Base-by-base conservation (phyloP, 139 green algal genomes). In the Astrephomene gubernaculifera region DNA sequence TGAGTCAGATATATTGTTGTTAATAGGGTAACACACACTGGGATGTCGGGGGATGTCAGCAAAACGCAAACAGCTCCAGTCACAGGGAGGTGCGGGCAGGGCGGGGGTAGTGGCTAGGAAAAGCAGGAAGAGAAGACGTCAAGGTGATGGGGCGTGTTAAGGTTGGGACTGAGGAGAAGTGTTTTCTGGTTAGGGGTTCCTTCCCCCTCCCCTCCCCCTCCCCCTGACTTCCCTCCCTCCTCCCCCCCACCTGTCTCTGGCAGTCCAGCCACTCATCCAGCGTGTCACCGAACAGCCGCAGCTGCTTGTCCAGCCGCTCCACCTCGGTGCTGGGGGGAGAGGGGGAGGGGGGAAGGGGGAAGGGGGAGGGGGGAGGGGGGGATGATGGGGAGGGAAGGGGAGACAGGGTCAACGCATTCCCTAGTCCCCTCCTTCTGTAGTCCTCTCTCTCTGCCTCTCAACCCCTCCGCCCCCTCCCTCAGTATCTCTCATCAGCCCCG, bases 221-320 rank as follows among this genome's bases (percentile, higher is more conserved):
- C 49, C 57, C 57, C 22, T 22, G 19, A 0, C 9, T 41, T 7
- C 10, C 6, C n/a, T 9, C 6, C n/a, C 63, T 14, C 21, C 22
- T 14, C 60, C 49, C 35, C 74, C 75, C 31, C 76, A 83, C 76
- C 76, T 83, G 92, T 70, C 94, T 92, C 90, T 97, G 95, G 54
- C 82, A 79, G 43, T 90, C 75, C 49, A 93, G 87, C 91, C 90
- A 94, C 79, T 93, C 89, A 63, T 95, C 92, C 44, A 95, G 71
- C 22, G 91, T 96, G 80, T 93, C 86, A 2, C 72, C 82, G 71
- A 97, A 94, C 44, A 94, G 87, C 10, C 87, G 86, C 78, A 97
- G 90, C 71, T 83, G 53, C 24, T 82, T 76, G 45, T 96, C 92
- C 45, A 95, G 52, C 80, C 92, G 91, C 73, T 97, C 94, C 39